Evolutionary conservation across 75 land plant species (phyloP).

Genomic region (Larix kaempferi): DNA sequence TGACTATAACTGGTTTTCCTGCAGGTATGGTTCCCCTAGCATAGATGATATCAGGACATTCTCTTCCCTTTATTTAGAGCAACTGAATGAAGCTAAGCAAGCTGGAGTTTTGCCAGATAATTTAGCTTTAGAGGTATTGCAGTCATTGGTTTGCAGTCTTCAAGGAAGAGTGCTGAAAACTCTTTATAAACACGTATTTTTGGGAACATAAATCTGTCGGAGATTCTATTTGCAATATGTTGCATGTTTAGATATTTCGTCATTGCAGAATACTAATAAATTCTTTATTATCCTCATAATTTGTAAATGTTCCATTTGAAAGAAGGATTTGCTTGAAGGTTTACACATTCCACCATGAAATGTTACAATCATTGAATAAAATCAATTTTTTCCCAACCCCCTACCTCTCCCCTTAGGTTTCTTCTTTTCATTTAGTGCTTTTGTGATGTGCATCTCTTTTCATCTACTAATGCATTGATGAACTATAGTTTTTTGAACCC

Average conservation of each 20-base stretch:
- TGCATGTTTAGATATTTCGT: background rate
- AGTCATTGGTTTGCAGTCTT: background rate
- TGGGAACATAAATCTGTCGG: background rate
- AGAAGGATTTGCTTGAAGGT: background rate
- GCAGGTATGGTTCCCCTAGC: constrained; percentile 90
- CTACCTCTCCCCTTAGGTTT: background rate
- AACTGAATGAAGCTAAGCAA: constrained; percentile 66
- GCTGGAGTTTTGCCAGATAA: constrained; percentile 60
- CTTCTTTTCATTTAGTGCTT: background rate
- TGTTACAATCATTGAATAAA: background rate
- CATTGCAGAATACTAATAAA: background rate
- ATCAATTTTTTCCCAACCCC: background rate
- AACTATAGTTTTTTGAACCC: background rate
- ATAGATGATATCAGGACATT: constrained; percentile 85
- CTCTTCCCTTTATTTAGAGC: constrained; percentile 53
- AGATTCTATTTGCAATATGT: background rate
- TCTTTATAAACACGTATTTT: background rate
- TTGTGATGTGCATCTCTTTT: background rate
- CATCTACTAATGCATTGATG: background rate
- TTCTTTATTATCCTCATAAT: background rate
- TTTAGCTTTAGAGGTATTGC: constrained; percentile 69
- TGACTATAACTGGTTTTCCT: no score
- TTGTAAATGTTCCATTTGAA: background rate
- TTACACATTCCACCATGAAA: background rate
- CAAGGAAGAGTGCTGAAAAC: background rate